A percentile compares a stretch with the other conserved stretches of the same genome.
phyloP scores from a whole-genome alignment of 371 early-diverging fungal species.

The Capniomyces stellatus region DNA sequence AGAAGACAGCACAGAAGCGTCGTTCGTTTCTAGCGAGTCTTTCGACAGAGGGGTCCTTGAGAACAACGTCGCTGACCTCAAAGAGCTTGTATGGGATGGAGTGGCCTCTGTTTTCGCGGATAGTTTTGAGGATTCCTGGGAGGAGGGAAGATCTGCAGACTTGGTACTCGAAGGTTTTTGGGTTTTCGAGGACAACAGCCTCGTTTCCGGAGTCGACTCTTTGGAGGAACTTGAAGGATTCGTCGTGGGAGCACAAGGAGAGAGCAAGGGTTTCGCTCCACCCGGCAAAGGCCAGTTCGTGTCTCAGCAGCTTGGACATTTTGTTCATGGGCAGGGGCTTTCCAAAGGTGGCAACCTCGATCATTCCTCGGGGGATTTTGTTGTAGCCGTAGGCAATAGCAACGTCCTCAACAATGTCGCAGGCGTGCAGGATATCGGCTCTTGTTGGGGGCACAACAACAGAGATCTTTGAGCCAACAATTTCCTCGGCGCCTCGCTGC shows the following conservation, averaged over 20 bases:
- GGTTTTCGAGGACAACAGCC: conserved; percentile 87
- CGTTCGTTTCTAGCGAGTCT: conserved; percentile 77
- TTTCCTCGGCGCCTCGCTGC: conserved; percentile 12
- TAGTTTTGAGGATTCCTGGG: conserved; percentile 93
- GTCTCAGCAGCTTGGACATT: conserved; percentile 72
- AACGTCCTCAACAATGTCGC: conserved; percentile 98
- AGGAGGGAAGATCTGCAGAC: conserved; percentile 88
- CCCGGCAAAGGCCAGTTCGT: conserved; percentile 83
- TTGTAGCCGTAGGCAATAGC: conserved; percentile 99
- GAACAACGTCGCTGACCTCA: conserved; percentile 93
- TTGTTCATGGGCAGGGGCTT: conserved; percentile 88
- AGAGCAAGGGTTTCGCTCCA: conserved; percentile 94
- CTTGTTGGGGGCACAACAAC: conserved; percentile 86
- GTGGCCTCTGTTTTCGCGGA: conserved; percentile 78
- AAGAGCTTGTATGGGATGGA: conserved; percentile 92
- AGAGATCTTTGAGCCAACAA: conserved; percentile 27
- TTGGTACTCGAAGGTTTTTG: conserved; percentile 89
- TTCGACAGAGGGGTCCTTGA: conserved; percentile 62
- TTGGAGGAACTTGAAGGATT: conserved; percentile 80
- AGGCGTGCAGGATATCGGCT: conserved; percentile 92
- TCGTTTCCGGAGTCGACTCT: conserved; percentile 51
- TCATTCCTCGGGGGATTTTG: conserved; percentile 70
- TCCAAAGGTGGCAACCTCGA: conserved; percentile 70
- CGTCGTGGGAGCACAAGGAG: conserved; percentile 93
- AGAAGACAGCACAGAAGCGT: conserved; percentile 73